Conservation (phyloP, 176 grass and related monocot genomes). For the Aegilops speltoides region DNA sequence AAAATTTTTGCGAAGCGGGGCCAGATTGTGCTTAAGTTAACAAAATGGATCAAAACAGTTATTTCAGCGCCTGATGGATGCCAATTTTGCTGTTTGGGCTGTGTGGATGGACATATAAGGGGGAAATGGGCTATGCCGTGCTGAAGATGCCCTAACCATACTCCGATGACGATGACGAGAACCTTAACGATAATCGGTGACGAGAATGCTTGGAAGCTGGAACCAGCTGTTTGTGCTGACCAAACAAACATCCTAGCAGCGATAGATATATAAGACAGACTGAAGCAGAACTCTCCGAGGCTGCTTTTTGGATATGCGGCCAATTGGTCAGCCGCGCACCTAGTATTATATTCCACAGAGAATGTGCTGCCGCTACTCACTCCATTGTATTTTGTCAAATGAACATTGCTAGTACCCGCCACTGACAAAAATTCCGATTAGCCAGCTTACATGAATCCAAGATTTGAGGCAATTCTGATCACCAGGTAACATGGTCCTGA, state of each 20-base stretch:
- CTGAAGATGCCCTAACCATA: too few species aligned
- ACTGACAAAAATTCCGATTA: slow-evolving; percentile 23
- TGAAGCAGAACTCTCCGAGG: not conserved
- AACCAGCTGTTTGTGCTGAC: not conserved
- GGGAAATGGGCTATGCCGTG: too few species aligned
- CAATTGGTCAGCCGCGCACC: not conserved
- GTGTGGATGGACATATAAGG: too few species aligned
- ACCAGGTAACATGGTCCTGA: not conserved
- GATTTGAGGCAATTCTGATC: not conserved
- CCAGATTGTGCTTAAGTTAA: too few species aligned
- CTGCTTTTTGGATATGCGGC: not conserved
- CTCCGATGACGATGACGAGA: too few species aligned
- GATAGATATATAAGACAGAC: not conserved
- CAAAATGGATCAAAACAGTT: too few species aligned
- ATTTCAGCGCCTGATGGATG: too few species aligned
- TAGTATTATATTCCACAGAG: not conserved
- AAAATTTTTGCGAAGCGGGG: too few species aligned
- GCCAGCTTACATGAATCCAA: not conserved
- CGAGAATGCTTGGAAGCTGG: not conserved
- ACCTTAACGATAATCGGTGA: not conserved
- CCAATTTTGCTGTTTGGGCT: too few species aligned
- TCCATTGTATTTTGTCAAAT: not conserved
- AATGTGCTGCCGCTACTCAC: not conserved
- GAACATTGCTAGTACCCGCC: not conserved
- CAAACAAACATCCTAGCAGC: not conserved